These are phyloP conservation scores for Tricladium varicosporioides DNA, from an alignment of 2,329 filamentous ascomycete genomes.

Conservation along the genomic window DNA sequence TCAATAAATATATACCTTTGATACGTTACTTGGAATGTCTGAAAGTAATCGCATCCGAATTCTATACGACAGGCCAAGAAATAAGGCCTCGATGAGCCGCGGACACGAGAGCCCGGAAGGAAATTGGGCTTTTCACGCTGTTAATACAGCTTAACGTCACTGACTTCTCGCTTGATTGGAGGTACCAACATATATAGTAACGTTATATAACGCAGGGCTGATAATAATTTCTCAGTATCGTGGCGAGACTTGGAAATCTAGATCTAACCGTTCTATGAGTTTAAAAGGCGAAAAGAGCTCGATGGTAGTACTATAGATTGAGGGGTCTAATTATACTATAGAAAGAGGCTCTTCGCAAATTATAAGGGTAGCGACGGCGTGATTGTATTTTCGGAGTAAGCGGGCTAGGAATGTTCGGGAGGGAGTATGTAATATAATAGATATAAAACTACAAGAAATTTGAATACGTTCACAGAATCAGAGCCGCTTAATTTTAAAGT, in stretches of 20 bases:
- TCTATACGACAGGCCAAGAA: no score
- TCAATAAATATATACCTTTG: background rate
- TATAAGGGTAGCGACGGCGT: background rate
- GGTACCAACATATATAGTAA: no score
- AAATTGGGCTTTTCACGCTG: no score
- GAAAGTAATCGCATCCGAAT: no score
- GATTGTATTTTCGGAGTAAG: background rate
- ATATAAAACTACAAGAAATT: background rate
- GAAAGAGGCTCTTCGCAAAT: background rate
- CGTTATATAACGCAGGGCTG: no score
- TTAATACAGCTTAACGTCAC: no score
- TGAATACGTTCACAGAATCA: background rate
- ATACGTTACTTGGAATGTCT: no score
- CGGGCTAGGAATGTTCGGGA: background rate
- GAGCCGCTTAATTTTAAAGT: background rate
- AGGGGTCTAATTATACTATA: slow-evolving; percentile 13
- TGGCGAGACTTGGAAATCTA: slow-evolving; percentile 18
- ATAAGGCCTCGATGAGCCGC: no score
- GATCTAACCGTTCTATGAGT: slow-evolving; percentile 21
- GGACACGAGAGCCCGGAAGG: no score
- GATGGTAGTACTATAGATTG: slow-evolving; percentile 19
- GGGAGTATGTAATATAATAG: background rate
- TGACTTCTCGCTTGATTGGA: no score
- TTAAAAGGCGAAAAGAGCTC: slow-evolving; percentile 21
- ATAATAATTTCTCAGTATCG: slow-evolving; percentile 12